A percentile compares a stretch with the other conserved stretches of the same genome.
These are phyloP conservation scores for Salvia splendens DNA, from an alignment of 257 asterid genomes.

Conservation along the genomic window DNA sequence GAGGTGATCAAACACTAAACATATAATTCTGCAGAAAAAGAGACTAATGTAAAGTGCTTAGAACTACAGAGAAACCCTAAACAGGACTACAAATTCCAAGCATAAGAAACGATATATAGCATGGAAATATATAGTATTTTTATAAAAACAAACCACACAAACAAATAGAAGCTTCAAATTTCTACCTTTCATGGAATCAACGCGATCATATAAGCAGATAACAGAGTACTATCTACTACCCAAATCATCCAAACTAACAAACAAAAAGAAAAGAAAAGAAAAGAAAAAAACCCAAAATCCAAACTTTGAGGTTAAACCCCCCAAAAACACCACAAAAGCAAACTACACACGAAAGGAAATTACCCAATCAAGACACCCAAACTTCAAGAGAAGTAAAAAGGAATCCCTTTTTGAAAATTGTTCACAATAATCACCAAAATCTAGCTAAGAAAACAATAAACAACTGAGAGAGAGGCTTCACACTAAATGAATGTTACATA, in stretches of 20 bases:
- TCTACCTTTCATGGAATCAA: constrained; percentile 2
- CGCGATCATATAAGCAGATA: constrained; percentile 15
- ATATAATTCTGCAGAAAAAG: not conserved
- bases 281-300: constrained; percentile 13
- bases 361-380: constrained; percentile 30
- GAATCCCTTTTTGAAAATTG: constrained; percentile 9
- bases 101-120: not conserved
- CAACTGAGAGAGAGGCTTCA: not conserved
- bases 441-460: constrained; percentile 4
- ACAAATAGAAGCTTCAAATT: constrained; percentile 15
- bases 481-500: not conserved
- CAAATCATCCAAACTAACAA: constrained; percentile 8
- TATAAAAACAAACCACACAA: constrained; percentile 9
- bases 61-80: constrained; percentile 15
- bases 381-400: not conserved
- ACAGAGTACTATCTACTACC: not conserved
- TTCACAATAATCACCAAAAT: constrained; percentile 6
- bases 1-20: not conserved
- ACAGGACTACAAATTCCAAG: not conserved
- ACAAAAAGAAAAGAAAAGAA: not conserved
- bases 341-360: not conserved
- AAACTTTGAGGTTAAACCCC: constrained; percentile 29
- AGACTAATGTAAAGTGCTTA: not conserved
- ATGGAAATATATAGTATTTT: not conserved
- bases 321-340: constrained; percentile 28